Percentiles rank a stretch among this genome's conserved stretches.
Evolutionary conservation across 2,329 filamentous ascomycete species (phyloP).

Genomic region (Penicillium griseofulvum): DNA sequence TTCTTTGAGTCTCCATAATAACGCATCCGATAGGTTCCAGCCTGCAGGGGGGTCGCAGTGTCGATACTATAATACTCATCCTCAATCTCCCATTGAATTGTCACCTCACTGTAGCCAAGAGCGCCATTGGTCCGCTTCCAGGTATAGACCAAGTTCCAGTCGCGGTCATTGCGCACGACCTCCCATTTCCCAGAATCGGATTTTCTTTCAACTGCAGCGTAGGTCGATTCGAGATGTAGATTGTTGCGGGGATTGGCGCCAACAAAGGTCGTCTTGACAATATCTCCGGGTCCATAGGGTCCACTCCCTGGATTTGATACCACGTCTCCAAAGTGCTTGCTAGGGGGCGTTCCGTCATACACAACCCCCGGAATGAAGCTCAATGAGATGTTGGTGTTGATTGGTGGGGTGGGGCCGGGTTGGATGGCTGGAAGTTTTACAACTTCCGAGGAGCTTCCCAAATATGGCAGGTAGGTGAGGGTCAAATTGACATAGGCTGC

Average conservation of each 20-base stretch:
- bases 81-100: constrained; percentile 76
- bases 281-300: constrained; percentile 59
- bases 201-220: constrained; percentile 69
- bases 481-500: constrained; percentile 86
- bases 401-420: constrained; percentile 65
- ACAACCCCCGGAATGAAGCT: constrained; percentile 79
- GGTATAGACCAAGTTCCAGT: constrained; percentile 79
- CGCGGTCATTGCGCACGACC: constrained; percentile 66
- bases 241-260: constrained; percentile 91
- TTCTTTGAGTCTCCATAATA: constrained; percentile 84
- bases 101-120: constrained; percentile 73
- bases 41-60: constrained; percentile 33
- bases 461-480: constrained; percentile 66
- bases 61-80: constrained; percentile 48
- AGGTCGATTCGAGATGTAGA: constrained; percentile 73
- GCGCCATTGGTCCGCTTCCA: constrained; percentile 73
- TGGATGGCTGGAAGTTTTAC: constrained; percentile 45
- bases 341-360: constrained; percentile 64
- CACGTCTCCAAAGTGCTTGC: constrained; percentile 69
- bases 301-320: constrained; percentile 50
- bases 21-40: constrained; percentile 71
- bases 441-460: constrained; percentile 49
- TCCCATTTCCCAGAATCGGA: constrained; percentile 57
- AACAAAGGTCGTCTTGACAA: constrained; percentile 68
- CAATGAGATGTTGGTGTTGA: constrained; percentile 72